These are phyloP conservation scores for Monocercomonoides exilis DNA, from an alignment of 78 protist species.

Conservation along the genomic window DNA sequence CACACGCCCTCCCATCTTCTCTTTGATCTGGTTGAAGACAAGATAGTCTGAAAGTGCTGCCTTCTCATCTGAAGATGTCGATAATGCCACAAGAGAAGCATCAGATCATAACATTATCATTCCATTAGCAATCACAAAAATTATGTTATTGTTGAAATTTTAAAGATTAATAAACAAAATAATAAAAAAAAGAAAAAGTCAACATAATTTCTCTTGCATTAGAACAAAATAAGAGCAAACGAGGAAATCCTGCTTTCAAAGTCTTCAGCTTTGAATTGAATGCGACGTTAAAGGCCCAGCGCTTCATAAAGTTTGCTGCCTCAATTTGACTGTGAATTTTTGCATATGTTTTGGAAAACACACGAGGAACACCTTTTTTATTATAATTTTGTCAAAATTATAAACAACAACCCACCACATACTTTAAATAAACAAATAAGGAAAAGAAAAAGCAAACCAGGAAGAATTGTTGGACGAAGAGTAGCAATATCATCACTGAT, in stretches of 20 bases:
- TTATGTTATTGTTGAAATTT: neutral
- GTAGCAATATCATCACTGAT: neutral
- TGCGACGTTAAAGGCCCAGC: neutral
- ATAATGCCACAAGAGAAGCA: too few species aligned
- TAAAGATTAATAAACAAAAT: neutral
- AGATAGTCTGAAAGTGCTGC: slow-evolving; percentile 15
- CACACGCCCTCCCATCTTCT: slow-evolving; percentile 2
- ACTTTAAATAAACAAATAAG: too few species aligned
- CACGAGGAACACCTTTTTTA: slow-evolving; percentile 25
- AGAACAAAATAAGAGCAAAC: too few species aligned
- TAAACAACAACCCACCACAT: too few species aligned
- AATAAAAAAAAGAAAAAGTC: neutral
- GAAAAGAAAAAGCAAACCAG: too few species aligned
- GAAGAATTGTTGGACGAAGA: neutral
- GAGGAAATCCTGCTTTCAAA: neutral
- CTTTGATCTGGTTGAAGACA: slow-evolving; percentile 12
- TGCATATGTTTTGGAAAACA: slow-evolving; percentile 11
- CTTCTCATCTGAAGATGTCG: neutral
- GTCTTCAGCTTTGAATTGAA: neutral
- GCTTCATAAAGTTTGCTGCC: neutral
- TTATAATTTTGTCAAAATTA: too few species aligned
- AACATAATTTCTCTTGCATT: too few species aligned
- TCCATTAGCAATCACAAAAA: too few species aligned
- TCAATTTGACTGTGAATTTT: neutral
- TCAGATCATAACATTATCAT: too few species aligned